Percentiles rank a stretch among this genome's conserved stretches.
These are phyloP conservation scores for Tolypocladium nubicola DNA, from an alignment of 2,329 filamentous ascomycete genomes.

Conservation along the genomic window DNA sequence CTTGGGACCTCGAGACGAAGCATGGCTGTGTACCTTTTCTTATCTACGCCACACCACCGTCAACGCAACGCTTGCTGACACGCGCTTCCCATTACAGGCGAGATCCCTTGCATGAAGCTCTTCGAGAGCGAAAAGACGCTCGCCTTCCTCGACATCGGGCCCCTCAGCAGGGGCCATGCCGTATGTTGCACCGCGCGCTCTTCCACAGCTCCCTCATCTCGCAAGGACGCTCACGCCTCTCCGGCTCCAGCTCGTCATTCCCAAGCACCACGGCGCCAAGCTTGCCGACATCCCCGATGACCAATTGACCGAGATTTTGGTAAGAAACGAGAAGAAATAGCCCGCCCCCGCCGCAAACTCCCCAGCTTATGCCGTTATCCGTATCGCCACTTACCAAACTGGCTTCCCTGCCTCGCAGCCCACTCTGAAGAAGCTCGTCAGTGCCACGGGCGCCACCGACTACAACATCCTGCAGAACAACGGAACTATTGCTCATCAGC, in stretches of 20 bases:
- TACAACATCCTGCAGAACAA: conserved; percentile 98
- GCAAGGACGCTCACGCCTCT: neutral
- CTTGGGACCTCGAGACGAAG: neutral
- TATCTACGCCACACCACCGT: neutral
- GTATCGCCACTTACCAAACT: neutral
- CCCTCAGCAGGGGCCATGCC: conserved; percentile 78
- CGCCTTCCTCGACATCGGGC: conserved; percentile 93
- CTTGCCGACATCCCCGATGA: conserved; percentile 90
- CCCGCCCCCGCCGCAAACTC: neutral
- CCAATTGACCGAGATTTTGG: conserved; percentile 69
- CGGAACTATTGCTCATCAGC: conserved; percentile 79
- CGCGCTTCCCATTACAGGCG: conserved; percentile 45
- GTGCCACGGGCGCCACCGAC: conserved; percentile 63
- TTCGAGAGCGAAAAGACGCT: conserved; percentile 89
- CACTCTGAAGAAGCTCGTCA: conserved; percentile 70
- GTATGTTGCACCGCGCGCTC: conserved; percentile 38
- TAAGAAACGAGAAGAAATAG: conserved; percentile 20
- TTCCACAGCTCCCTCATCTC: neutral
- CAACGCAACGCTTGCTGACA: neutral
- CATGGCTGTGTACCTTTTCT: neutral
- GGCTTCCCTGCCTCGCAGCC: conserved; percentile 13
- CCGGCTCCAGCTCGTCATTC: conserved; percentile 73
- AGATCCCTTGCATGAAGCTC: conserved; percentile 94
- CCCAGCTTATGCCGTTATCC: neutral
- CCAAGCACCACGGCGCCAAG: conserved; percentile 88